phyloP scores from a whole-genome alignment of 345 rosid species.

The Brassica nigra region DNA sequence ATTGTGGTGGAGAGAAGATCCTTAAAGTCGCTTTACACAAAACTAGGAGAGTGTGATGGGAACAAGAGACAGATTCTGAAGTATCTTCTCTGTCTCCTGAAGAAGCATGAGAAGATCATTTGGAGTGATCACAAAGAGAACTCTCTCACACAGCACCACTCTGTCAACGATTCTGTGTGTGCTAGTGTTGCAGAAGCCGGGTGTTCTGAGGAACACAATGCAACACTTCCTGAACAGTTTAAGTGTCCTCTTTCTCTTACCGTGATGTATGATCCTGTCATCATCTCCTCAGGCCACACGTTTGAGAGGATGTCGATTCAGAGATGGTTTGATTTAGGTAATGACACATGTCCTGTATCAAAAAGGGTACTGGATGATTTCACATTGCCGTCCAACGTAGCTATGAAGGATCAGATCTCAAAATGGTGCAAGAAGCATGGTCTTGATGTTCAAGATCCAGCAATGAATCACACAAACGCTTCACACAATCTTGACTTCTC shows the following conservation, averaged over 20 bases:
- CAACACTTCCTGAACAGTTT: neutral
- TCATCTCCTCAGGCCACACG: neutral
- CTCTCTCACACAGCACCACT: neutral
- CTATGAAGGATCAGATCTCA: neutral
- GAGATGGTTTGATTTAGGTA: neutral
- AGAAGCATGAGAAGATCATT: neutral
- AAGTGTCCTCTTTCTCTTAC: neutral
- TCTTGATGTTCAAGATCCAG: neutral
- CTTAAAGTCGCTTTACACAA: neutral
- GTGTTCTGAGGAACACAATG: neutral
- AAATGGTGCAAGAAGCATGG: neutral
- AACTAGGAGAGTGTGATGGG: neutral
- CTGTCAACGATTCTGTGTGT: neutral
- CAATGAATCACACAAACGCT: neutral
- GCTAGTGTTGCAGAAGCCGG: neutral
- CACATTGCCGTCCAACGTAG: neutral
- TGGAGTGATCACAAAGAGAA: neutral
- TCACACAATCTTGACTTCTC: neutral
- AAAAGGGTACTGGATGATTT: neutral
- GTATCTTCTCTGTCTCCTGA: neutral
- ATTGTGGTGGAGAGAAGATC: neutral
- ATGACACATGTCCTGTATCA: neutral
- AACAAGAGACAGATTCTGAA: conserved; percentile 1
- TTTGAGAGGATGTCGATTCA: neutral
- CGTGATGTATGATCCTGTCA: neutral